Conservation (phyloP, 1,284 basidiomycete genomes). For the Nidula niveotomentosa region DNA sequence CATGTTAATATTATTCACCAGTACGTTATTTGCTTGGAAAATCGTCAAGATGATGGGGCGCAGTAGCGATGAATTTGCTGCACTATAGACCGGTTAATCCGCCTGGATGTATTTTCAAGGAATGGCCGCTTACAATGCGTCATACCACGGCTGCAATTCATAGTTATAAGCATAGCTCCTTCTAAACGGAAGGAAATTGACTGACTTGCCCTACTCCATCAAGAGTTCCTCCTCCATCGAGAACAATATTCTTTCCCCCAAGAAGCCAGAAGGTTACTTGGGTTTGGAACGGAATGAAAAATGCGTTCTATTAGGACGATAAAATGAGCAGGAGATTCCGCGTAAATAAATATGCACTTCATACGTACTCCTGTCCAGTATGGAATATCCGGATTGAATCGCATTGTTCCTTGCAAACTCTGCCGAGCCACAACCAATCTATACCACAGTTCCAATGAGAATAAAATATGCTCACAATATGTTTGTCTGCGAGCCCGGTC, state of each 20-base stretch:
- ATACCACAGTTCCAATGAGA: not conserved
- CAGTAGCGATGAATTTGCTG: conserved; percentile 46
- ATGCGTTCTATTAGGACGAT: conserved; percentile 47
- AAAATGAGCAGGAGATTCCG: no score
- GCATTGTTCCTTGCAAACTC: conserved; percentile 49
- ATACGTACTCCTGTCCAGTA: conserved; percentile 53
- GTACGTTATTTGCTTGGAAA: conserved; percentile 55
- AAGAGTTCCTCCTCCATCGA: conserved; percentile 60
- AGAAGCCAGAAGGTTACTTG: conserved; percentile 65
- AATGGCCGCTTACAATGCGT: conserved; percentile 53
- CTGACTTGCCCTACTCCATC: conserved; percentile 58
- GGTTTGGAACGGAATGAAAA: conserved; percentile 55
- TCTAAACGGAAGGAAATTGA: conserved; percentile 9
- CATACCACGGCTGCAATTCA: conserved; percentile 40
- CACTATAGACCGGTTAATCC: no score
- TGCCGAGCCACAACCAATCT: conserved; percentile 15
- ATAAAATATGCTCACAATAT: conserved; percentile 38
- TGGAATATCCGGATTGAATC: conserved; percentile 47
- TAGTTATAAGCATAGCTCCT: no score
- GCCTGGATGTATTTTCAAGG: no score
- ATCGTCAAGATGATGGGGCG: conserved; percentile 62
- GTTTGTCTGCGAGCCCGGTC: conserved; percentile 48
- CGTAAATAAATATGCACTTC: no score
- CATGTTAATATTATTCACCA: conserved; percentile 51
- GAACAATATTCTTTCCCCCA: conserved; percentile 53